Percentiles rank a stretch among this genome's conserved stretches.
phyloP scores from a whole-genome alignment of 2,329 filamentous ascomycete species.

The Phyllachora maydis region DNA sequence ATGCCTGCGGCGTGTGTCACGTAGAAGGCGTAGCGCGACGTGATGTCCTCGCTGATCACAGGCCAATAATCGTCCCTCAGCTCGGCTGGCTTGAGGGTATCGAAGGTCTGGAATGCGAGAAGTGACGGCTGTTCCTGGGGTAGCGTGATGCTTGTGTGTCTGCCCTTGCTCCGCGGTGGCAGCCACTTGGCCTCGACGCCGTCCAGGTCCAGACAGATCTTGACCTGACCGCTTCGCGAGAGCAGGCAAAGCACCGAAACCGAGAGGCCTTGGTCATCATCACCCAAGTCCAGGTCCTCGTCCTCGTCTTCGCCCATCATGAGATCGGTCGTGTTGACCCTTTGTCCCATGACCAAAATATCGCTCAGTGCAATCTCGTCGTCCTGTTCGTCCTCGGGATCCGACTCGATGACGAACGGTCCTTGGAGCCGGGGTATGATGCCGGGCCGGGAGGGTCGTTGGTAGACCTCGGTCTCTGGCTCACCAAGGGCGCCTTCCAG shows the following conservation, averaged over 20 bases:
- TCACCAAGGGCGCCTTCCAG: constrained; percentile 27
- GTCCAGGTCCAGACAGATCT: constrained; percentile 39
- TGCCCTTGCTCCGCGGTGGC: constrained; percentile 29
- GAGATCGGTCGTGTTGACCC: constrained; percentile 35
- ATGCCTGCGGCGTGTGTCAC: constrained; percentile 40
- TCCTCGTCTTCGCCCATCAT: constrained; percentile 46
- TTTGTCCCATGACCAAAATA: constrained; percentile 40
- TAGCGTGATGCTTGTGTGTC: constrained; percentile 16
- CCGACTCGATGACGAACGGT: constrained; percentile 35
- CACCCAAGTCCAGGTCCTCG: constrained; percentile 31
- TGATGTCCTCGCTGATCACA: constrained; percentile 38
- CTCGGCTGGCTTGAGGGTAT: constrained; percentile 33
- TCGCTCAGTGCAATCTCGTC: constrained; percentile 38
- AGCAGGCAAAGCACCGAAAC: constrained; percentile 37
- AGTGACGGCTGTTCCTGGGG: constrained; percentile 23
- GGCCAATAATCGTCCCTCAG: constrained; percentile 37
- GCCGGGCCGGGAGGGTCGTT: constrained; percentile 33
- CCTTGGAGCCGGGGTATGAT: constrained; percentile 38
- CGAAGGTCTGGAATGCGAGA: constrained; percentile 40
- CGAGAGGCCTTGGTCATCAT: constrained; percentile 38
- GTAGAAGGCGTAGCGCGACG: constrained; percentile 41
- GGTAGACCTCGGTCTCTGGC: constrained; percentile 30
- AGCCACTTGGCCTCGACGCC: constrained; percentile 48
- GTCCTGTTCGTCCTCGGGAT: constrained; percentile 27
- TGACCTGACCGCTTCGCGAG: constrained; percentile 37